Evolutionary conservation across 164 flowering plant genomes (phyloP).

Genomic region (Nymphaea colorata): DNA sequence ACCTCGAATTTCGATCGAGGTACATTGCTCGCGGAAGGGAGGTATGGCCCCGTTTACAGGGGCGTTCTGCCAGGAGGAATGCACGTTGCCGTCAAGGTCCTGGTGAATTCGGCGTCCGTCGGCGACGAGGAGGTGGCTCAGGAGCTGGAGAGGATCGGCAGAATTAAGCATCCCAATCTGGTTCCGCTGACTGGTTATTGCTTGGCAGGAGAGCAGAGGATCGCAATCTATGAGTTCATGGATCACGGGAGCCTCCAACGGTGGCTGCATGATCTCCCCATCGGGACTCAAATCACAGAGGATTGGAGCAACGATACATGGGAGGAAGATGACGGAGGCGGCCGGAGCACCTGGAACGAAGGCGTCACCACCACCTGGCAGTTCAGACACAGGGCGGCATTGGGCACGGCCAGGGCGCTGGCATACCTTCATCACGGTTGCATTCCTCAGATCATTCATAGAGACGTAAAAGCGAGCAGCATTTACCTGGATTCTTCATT

Average conservation of each 20-base stretch:
- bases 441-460: slow-evolving; percentile 67
- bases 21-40: slow-evolving; percentile 73
- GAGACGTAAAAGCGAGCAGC: slow-evolving; percentile 78
- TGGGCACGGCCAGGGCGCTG: slow-evolving; percentile 77
- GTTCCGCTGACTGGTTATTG: slow-evolving; percentile 83
- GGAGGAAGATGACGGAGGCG: slow-evolving; percentile 58
- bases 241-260: slow-evolving; percentile 81
- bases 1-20: slow-evolving; percentile 78
- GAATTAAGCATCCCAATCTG: slow-evolving; percentile 81
- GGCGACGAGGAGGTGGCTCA: slow-evolving; percentile 73
- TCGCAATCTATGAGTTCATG: slow-evolving; percentile 83
- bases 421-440: slow-evolving; percentile 94
- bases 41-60: slow-evolving; percentile 81
- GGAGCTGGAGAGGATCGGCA: slow-evolving; percentile 64
- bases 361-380: slow-evolving; percentile 43
- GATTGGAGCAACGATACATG: slow-evolving; percentile 85
- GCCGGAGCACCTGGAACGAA: slow-evolving; percentile 26
- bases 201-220: slow-evolving; percentile 78
- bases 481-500: slow-evolving; percentile 53
- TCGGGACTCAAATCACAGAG: slow-evolving; percentile 41
- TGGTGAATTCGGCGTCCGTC: slow-evolving; percentile 57
- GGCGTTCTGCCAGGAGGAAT: slow-evolving; percentile 77
- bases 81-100: slow-evolving; percentile 85
- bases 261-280: slow-evolving; percentile 70
- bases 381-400: slow-evolving; percentile 64